A percentile compares a stretch with the other conserved stretches of the same genome.
These are phyloP conservation scores for Aspergillus floridensis DNA, from an alignment of 2,329 filamentous ascomycete genomes.

Conservation along the genomic window DNA sequence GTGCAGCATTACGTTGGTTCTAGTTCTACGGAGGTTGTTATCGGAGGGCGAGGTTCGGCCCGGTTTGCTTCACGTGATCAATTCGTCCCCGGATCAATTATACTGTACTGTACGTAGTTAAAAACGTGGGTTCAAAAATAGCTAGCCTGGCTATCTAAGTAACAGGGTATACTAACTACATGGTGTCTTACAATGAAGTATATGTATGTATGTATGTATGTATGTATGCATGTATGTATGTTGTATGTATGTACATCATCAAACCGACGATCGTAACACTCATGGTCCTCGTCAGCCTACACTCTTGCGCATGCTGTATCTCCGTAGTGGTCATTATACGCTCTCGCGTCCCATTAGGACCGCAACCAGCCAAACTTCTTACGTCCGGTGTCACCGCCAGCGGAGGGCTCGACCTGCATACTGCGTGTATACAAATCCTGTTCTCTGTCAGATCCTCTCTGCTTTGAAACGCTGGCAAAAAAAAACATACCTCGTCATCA, in stretches of 20 bases:
- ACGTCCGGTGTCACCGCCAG: conserved; percentile 34
- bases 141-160: background rate
- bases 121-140: background rate
- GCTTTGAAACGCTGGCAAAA: background rate
- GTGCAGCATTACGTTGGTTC: too few species aligned
- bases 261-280: conserved; percentile 19
- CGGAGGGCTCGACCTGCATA: conserved; percentile 52
- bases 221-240: conserved; percentile 15
- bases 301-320: conserved; percentile 5
- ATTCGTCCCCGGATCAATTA: too few species aligned
- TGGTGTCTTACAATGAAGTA: background rate
- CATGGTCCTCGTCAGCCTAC: conserved; percentile 18
- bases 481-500: conserved; percentile 75
- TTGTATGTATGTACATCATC: conserved; percentile 23
- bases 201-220: background rate
- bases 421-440: conserved; percentile 61
- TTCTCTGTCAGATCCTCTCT: conserved; percentile 5
- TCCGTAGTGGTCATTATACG: conserved; percentile 8
- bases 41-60: too few species aligned
- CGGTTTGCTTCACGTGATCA: background rate
- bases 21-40: too few species aligned
- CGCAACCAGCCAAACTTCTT: conserved; percentile 47
- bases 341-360: conserved; percentile 21
- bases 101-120: background rate
- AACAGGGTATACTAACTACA: conserved; percentile 7